Conservation (phyloP, 2,329 filamentous ascomycete genomes). For the Fusarium sarcochroum region DNA sequence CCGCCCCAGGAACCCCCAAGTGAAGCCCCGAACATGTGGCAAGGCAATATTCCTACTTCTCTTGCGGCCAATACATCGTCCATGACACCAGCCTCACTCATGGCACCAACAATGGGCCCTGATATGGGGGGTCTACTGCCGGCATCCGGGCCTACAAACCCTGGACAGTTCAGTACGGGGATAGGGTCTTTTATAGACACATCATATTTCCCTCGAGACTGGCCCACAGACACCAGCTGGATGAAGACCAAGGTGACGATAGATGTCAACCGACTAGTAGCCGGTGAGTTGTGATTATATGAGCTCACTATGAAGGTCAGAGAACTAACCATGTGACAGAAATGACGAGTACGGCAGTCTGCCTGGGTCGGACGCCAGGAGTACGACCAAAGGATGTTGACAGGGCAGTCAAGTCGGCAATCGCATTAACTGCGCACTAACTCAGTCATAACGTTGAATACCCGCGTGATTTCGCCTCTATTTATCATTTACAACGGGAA, state of each 20-base stretch:
- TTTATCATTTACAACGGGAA: not conserved
- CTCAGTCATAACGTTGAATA: not conserved
- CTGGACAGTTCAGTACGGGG: conserved; percentile 19
- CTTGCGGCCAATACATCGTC: conserved; percentile 20
- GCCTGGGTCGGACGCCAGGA: conserved; percentile 57
- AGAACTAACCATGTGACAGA: conserved; percentile 48
- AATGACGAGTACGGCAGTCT: conserved; percentile 54
- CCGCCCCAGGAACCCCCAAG: conserved; percentile 17
- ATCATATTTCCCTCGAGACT: conserved; percentile 31
- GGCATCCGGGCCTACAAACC: conserved; percentile 2
- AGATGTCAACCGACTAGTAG: conserved; percentile 53
- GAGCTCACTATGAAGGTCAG: too few relatives aligned
- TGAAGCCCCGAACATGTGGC: conserved; percentile 26
- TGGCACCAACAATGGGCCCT: conserved; percentile 14
- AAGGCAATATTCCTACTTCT: conserved; percentile 25
- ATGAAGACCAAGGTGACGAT: conserved; percentile 54
- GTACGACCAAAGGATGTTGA: conserved; percentile 57
- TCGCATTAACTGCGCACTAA: conserved; percentile 36
- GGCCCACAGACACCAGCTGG: conserved; percentile 40
- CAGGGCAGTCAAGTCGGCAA: conserved; percentile 45
- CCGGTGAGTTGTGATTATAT: conserved; percentile 48
- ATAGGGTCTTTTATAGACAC: conserved; percentile 28
- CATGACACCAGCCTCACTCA: conserved; percentile 15
- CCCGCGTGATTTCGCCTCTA: not conserved
- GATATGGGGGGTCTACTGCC: conserved; percentile 25